Conservation (phyloP, 1,139 yeast genomes). For the Yamadazyma friedrichii region DNA sequence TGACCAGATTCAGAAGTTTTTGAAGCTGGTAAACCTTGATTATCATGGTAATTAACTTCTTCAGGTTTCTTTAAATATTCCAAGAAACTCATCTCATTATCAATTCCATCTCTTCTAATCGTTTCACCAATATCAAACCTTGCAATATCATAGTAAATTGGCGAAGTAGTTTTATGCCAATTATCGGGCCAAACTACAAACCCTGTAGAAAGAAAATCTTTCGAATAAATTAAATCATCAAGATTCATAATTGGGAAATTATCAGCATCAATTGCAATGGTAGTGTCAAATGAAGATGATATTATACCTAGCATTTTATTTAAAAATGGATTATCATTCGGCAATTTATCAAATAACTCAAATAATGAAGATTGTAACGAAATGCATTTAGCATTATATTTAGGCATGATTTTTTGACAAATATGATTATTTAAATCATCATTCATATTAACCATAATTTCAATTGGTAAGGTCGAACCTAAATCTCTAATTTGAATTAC, state of each 20-base stretch:
- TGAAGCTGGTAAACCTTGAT: slow-evolving; percentile 29
- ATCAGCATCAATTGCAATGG: slow-evolving; percentile 36
- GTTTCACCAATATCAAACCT: slow-evolving; percentile 31
- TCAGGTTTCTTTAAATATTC: slow-evolving; percentile 20
- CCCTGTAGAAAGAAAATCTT: slow-evolving; percentile 27
- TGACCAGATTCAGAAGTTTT: slow-evolving; percentile 36
- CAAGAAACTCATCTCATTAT: slow-evolving; percentile 23
- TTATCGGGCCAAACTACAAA: slow-evolving; percentile 41
- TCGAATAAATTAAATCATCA: slow-evolving; percentile 25
- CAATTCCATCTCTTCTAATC: slow-evolving; percentile 27
- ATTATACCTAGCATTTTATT: slow-evolving; percentile 33
- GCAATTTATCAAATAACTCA: background rate
- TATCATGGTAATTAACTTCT: slow-evolving; percentile 29
- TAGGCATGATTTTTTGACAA: slow-evolving; percentile 30
- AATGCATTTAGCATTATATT: slow-evolving; percentile 32
- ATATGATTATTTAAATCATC: slow-evolving; percentile 27
- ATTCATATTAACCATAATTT: slow-evolving; percentile 27
- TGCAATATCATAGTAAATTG: slow-evolving; percentile 34
- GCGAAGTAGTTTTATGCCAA: slow-evolving; percentile 38
- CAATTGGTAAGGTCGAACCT: slow-evolving; percentile 37
- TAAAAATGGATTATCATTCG: slow-evolving; percentile 1
- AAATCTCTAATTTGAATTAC: slow-evolving; percentile 33
- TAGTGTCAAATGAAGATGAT: slow-evolving; percentile 34
- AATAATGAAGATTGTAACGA: slow-evolving; percentile 25
- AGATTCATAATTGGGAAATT: slow-evolving; percentile 34